Percentiles rank a stretch among this genome's conserved stretches.
Conservation (phyloP, 2,329 filamentous ascomycete genomes). For the Aspergillus vadensis region DNA sequence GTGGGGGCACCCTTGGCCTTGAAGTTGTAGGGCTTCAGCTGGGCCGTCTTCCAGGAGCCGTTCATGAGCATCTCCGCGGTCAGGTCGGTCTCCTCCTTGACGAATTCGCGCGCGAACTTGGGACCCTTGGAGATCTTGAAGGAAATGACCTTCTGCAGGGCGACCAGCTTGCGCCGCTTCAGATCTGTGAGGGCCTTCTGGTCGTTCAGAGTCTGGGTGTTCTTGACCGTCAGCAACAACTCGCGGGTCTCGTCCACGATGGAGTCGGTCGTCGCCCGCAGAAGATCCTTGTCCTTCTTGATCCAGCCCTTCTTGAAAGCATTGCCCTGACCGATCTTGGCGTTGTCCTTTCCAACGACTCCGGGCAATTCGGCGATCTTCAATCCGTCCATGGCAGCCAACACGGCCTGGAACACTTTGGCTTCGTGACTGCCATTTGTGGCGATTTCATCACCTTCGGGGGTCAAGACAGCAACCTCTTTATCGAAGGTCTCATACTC, state of each 20-base stretch:
- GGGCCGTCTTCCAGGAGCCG: slow-evolving; percentile 88
- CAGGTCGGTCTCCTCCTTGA: slow-evolving; percentile 91
- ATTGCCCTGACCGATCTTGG: slow-evolving; percentile 81
- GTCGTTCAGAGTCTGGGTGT: slow-evolving; percentile 69
- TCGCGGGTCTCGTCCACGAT: slow-evolving; percentile 80
- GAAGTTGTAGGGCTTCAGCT: slow-evolving; percentile 84
- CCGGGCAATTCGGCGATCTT: slow-evolving; percentile 70
- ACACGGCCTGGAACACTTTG: slow-evolving; percentile 75
- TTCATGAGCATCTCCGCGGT: slow-evolving; percentile 86
- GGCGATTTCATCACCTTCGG: slow-evolving; percentile 71
- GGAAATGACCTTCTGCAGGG: slow-evolving; percentile 77
- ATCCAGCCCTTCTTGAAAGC: slow-evolving; percentile 79
- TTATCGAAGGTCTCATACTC: slow-evolving; percentile 79
- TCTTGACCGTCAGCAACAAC: slow-evolving; percentile 71
- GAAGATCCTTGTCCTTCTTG: slow-evolving; percentile 62
- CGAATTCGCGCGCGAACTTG: slow-evolving; percentile 85
- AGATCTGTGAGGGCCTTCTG: slow-evolving; percentile 76
- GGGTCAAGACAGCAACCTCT: slow-evolving; percentile 75
- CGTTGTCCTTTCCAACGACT: slow-evolving; percentile 50
- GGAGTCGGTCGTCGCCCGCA: slow-evolving; percentile 62
- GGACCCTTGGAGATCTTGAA: slow-evolving; percentile 83
- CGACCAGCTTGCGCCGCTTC: slow-evolving; percentile 89
- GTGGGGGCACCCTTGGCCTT: slow-evolving; percentile 63
- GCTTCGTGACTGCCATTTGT: slow-evolving; percentile 79
- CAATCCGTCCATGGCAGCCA: slow-evolving; percentile 73